A percentile compares a stretch with the other conserved stretches of the same genome.
Conservation (phyloP, 2,329 filamentous ascomycete species). For the Trichothecium sympodiale region DNA sequence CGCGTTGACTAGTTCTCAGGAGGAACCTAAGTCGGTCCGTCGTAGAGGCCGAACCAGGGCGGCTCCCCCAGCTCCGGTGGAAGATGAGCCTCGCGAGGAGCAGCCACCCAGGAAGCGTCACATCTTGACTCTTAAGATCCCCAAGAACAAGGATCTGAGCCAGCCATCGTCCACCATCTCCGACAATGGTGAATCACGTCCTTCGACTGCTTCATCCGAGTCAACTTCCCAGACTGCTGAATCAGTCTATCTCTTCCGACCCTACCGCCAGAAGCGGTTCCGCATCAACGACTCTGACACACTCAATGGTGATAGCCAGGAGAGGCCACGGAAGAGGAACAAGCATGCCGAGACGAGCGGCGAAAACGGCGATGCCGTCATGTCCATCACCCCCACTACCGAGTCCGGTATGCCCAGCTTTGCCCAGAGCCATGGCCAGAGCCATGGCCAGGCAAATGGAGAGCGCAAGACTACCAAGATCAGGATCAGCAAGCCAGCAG, state of each 20-base stretch:
- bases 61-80: slow-evolving; percentile 2
- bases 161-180: slow-evolving; percentile 23
- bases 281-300: slow-evolving; percentile 36
- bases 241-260: slow-evolving; percentile 41
- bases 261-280: slow-evolving; percentile 44
- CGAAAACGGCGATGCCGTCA: slow-evolving; percentile 3
- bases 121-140: slow-evolving; percentile 27
- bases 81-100: slow-evolving; percentile 12
- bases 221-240: slow-evolving; percentile 35
- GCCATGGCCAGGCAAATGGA: too few species aligned
- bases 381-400: not conserved
- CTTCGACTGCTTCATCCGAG: slow-evolving; percentile 41
- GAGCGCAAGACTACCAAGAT: slow-evolving; percentile 25
- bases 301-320: slow-evolving; percentile 22
- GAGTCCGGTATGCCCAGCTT: not conserved
- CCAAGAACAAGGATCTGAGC: slow-evolving; percentile 27
- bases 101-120: slow-evolving; percentile 18
- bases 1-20: not conserved
- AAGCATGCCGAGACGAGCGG: slow-evolving; percentile 7
- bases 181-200: slow-evolving; percentile 35
- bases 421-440: slow-evolving; percentile 3
- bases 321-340: slow-evolving; percentile 26
- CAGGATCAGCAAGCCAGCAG: slow-evolving; percentile 20
- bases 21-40: slow-evolving; percentile 2
- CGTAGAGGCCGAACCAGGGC: slow-evolving; percentile 1